Base-by-base conservation (phyloP, 352 stramenopile genomes). In the Thalassiosira ordinaria region DNA sequence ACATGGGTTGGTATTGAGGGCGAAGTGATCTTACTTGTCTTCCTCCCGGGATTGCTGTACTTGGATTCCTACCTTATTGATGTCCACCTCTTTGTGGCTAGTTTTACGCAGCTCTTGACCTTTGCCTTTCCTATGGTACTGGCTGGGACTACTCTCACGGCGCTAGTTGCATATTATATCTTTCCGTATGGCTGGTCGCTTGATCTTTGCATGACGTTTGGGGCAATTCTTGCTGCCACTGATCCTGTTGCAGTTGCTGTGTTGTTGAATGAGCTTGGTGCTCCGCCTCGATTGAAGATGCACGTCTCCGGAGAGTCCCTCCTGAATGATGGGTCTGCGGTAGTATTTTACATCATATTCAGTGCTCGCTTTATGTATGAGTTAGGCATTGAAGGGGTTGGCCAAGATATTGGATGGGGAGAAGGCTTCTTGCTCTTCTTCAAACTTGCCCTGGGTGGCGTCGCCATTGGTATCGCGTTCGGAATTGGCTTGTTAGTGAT, bases 271-370 rank as follows among this genome's bases (percentile, higher is more conserved):
- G 86, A 94, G 62, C 70, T 95, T 8, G 87, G 92, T 22, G 90
- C 86, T 18, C 91, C 88, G 37, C 75, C 86, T 39, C 60, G 79
- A 27, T 66, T 96, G 0, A 87, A 81, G 41, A 86, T 89, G 35
- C 75, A 93, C 52, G 89, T 96, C 51, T 73, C 87, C 8, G 93
- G 93, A n/a, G 93, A 96, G 84, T 86, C 72, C 41, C 82, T 96
- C 16, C 74, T 96, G 20, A 96, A 96, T 73, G 93, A 96, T 74
- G 93, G 93, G 46, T 86, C 86, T 13, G 90, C 91, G 3, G 88
- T 96, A 46, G 93, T 96, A 11, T 92, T 96, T 65, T 96, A 92
- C 74, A 91, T 96, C 60, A 90, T 98, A 22, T 95, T 93, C 73
- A 85, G 69, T n/a, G 49, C 64, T 44, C 63, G 69, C 4, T 92